These are phyloP conservation scores for Prunus campanulata DNA, from an alignment of 306 rosid species.

Conservation along the genomic window DNA sequence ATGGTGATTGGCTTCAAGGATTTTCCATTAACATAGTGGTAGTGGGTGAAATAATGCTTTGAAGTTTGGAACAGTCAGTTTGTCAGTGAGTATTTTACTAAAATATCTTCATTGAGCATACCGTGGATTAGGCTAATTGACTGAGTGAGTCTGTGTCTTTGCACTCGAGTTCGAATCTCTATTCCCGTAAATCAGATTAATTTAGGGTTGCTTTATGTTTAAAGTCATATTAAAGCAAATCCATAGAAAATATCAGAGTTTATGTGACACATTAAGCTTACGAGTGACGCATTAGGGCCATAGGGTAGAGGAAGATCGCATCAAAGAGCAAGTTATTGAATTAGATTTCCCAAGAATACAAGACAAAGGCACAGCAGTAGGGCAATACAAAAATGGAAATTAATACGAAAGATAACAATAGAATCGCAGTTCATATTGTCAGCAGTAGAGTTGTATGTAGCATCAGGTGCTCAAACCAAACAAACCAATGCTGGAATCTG, in stretches of 20 bases:
- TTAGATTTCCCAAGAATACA: not conserved
- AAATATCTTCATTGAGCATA: not conserved
- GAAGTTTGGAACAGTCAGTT: not conserved
- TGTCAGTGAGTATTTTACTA: not conserved
- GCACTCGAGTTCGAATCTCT: too few relatives aligned
- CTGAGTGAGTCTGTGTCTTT: too few relatives aligned
- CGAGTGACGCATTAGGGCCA: not conserved
- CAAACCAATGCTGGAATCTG: conserved; percentile 16
- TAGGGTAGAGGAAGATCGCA: conserved; percentile 7
- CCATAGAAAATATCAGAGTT: not conserved
- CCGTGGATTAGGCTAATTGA: too few relatives aligned
- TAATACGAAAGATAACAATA: not conserved
- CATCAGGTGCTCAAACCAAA: conserved; percentile 13
- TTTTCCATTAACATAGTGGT: not conserved
- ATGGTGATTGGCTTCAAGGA: not conserved
- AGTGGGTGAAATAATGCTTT: conserved; percentile 6
- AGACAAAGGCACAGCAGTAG: not conserved
- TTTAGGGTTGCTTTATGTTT: too few relatives aligned
- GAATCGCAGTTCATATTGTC: not conserved
- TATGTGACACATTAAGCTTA: not conserved
- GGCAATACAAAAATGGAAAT: not conserved
- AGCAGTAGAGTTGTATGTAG: not conserved
- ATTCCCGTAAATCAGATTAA: too few relatives aligned
- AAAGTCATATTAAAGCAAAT: too few relatives aligned
- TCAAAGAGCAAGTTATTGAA: not conserved